Base-by-base conservation (phyloP, 1,284 basidiomycete species). In the Cutaneotrichosporon curvatum region DNA sequence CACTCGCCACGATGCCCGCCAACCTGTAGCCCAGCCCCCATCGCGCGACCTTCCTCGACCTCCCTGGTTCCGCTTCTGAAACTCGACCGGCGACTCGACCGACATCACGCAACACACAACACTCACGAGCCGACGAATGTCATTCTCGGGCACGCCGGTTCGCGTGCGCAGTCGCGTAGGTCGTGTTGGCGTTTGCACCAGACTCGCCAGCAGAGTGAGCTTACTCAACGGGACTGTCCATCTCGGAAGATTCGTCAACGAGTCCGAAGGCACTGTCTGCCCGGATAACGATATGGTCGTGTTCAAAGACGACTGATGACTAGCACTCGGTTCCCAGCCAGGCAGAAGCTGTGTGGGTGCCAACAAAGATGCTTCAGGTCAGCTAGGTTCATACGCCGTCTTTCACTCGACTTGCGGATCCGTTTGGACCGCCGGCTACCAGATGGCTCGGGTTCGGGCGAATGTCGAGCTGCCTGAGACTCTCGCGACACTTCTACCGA, bases 1-100 rank as follows among this genome's bases (percentile, higher is more conserved):
- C 8, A 68, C 58, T 11, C 44, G 47, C 67, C 67, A 70, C 21
- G 52, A 55, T 4, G 59, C 64, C 5, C 65, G 52, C 60, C 59
- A 64, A 7, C 14, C 62, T 34, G 9, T 56, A 58, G 6, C 48
- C 56, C 18, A 53, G 48, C 15, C 38, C 31, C 4, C 56, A 51
- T 9, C 51, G 36, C 3, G 44, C 46, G 34, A 48, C 57, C 21
- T 55, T 40, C 22, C 60, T 59, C 28, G 53, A 42, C 30, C 42
- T 38, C 12, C 48, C 49, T 20, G 25, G 25, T 28, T 28, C 7
- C 25, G 25, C 25, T 12, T 28, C 25, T 28, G 25, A 12, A 28
- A 28, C 25, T 40, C 36, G 0, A 55, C 55, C 4, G 53, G 54
- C 30, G 45, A 42, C 21, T 57, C 58, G 0, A 62, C 59, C 9